Percentiles rank a stretch among this genome's conserved stretches.
Evolutionary conservation across 495 filamentous ascomycete genomes (phyloP).

Genomic region (Penicillium riverlandense): DNA sequence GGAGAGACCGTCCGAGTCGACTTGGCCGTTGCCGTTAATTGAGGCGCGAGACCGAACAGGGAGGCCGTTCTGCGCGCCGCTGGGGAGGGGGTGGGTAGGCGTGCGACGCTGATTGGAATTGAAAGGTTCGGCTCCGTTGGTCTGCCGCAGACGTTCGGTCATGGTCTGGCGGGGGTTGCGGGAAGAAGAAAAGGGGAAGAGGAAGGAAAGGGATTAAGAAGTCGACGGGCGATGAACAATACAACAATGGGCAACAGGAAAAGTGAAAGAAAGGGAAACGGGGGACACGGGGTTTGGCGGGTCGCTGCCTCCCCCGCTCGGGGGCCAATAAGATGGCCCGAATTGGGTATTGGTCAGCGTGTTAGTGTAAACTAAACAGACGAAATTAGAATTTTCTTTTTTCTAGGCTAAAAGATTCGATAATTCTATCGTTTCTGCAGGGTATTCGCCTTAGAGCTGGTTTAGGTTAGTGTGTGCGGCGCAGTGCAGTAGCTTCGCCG

Average conservation of each 20-base stretch:
- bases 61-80: slow-evolving; percentile 4
- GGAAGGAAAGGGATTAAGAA: background rate
- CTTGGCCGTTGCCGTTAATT: slow-evolving; percentile 4
- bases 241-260: background rate
- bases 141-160: slow-evolving; percentile 1
- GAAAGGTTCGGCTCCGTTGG: background rate
- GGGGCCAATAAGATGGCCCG: no score
- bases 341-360: no score
- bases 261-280: background rate
- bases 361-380: no score
- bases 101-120: background rate
- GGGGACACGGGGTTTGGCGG: background rate
- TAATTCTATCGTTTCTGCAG: no score
- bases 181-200: background rate
- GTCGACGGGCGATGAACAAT: background rate
- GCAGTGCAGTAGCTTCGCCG: no score
- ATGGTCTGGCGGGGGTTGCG: background rate
- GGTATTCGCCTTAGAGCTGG: no score
- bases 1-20: slow-evolving; percentile 13
- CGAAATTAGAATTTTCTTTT: no score
- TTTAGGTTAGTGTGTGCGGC: no score
- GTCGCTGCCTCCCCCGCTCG: no score
- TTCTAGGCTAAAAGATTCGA: no score
- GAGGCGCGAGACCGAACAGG: slow-evolving; percentile 5
- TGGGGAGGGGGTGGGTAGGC: background rate